These are phyloP conservation scores for bread wheat (Triticum aestivum) DNA, from an alignment of 176 grass and related monocot genomes.

Conservation along the genomic window DNA sequence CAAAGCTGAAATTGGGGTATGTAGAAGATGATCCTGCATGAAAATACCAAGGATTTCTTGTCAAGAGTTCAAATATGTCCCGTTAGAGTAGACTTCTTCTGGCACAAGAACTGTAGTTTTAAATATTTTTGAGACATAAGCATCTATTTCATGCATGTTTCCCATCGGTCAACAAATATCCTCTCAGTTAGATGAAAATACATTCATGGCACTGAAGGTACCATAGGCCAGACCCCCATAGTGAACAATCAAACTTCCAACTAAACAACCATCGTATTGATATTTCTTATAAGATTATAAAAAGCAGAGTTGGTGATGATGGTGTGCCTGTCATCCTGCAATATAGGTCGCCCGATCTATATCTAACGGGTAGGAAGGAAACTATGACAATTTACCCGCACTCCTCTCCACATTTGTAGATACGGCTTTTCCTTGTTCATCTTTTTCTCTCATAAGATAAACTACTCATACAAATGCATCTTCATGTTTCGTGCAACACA, in stretches of 20 bases:
- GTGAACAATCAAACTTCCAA: background rate
- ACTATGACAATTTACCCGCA: no score
- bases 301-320: no score
- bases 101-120: background rate
- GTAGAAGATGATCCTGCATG: slow-evolving; percentile 22
- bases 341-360: no score
- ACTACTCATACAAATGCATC: no score
- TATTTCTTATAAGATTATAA: background rate
- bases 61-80: background rate
- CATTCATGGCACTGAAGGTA: background rate
- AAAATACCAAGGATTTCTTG: background rate
- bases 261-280: background rate
- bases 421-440: no score
- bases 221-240: background rate
- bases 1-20: slow-evolving; percentile 13
- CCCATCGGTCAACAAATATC: background rate
- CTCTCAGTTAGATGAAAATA: background rate
- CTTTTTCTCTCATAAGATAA: no score
- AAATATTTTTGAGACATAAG: background rate
- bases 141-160: background rate
- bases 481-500: no score
- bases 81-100: background rate
- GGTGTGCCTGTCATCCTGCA: no score
- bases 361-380: no score
- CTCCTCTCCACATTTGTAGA: no score